Conservation (phyloP, 2,329 filamentous ascomycete genomes). For the Cladosporium sp. region DNA sequence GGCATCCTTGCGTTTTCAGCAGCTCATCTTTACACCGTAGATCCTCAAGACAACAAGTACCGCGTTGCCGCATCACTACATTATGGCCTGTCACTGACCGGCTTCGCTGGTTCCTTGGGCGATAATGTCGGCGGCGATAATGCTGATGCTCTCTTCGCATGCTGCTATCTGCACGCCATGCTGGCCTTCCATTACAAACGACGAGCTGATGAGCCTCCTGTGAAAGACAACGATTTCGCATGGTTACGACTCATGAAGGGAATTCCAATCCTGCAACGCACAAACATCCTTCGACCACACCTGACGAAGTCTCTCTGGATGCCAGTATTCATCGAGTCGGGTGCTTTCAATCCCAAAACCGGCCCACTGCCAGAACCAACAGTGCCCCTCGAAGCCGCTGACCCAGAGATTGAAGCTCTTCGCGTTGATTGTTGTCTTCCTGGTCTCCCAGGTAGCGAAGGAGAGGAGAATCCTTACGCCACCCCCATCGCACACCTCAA, state of each 20-base stretch:
- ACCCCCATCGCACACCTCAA: constrained; percentile 8
- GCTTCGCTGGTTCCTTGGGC: constrained; percentile 14
- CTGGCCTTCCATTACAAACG: constrained; percentile 8
- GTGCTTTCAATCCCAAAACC: constrained; percentile 5
- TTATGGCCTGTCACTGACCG: constrained; percentile 17
- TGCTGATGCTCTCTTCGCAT: constrained; percentile 15
- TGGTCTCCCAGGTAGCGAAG: background rate
- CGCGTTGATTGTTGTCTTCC: background rate
- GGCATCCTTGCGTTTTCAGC: constrained; percentile 84
- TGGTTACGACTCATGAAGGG: constrained; percentile 10
- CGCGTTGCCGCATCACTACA: constrained; percentile 15
- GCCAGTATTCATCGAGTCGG: constrained; percentile 8
- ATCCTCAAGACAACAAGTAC: constrained; percentile 50
- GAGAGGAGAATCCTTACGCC: constrained; percentile 5
- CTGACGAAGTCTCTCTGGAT: constrained; percentile 8
- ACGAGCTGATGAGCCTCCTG: background rate
- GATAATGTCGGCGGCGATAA: constrained; percentile 14
- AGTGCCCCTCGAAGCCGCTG: background rate
- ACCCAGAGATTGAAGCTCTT: constrained; percentile 7
- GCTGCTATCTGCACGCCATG: constrained; percentile 11
- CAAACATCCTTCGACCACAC: constrained; percentile 7
- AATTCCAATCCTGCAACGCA: constrained; percentile 11
- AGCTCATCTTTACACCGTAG: constrained; percentile 80
- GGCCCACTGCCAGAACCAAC: constrained; percentile 2
- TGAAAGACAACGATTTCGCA: constrained; percentile 6